Conservation (phyloP, 2,329 filamentous ascomycete species). For the Alternaria incomplexa region DNA sequence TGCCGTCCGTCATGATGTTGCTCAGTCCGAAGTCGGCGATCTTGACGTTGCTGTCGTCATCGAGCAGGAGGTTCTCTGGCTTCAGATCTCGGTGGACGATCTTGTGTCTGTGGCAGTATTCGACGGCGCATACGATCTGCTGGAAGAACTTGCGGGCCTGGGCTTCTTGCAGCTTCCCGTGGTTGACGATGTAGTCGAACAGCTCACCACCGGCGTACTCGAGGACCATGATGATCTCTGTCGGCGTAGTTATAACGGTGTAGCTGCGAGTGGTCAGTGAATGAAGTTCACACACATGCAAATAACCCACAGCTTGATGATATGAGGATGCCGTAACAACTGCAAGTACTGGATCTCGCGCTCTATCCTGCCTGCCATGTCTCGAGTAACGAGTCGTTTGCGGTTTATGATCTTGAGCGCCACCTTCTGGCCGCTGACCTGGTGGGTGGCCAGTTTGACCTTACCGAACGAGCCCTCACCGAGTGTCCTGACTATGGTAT, state of each 20-base stretch:
- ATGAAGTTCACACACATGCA: too few relatives aligned
- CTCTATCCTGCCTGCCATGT: slow-evolving; percentile 98
- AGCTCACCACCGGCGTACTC: slow-evolving; percentile 96
- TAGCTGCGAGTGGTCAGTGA: slow-evolving; percentile 62
- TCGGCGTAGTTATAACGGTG: slow-evolving; percentile 93
- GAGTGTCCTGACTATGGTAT: slow-evolving; percentile 86
- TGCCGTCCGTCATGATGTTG: slow-evolving; percentile 99
- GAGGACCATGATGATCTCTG: slow-evolving; percentile 98
- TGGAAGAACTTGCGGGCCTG: slow-evolving; percentile 98
- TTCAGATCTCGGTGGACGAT: slow-evolving; percentile 98
- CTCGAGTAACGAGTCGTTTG: slow-evolving; percentile 93
- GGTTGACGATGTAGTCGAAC: slow-evolving; percentile 96
- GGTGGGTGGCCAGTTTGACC: slow-evolving; percentile 94
- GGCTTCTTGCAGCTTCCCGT: slow-evolving; percentile 87
- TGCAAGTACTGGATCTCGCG: slow-evolving; percentile 98
- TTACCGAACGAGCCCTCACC: slow-evolving; percentile 98
- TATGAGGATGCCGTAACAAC: slow-evolving; percentile 92
- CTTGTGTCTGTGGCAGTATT: slow-evolving; percentile 98
- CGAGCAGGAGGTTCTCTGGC: slow-evolving; percentile 93
- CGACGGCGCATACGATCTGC: slow-evolving; percentile 97
- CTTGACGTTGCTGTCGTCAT: slow-evolving; percentile 96
- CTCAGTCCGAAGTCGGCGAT: slow-evolving; percentile 98
- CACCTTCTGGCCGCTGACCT: slow-evolving; percentile 91
- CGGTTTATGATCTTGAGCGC: slow-evolving; percentile 97
- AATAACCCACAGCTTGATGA: slow-evolving; percentile 86